Conservation (phyloP, 1,284 basidiomycete genomes). For the Naganishia albida region DNA sequence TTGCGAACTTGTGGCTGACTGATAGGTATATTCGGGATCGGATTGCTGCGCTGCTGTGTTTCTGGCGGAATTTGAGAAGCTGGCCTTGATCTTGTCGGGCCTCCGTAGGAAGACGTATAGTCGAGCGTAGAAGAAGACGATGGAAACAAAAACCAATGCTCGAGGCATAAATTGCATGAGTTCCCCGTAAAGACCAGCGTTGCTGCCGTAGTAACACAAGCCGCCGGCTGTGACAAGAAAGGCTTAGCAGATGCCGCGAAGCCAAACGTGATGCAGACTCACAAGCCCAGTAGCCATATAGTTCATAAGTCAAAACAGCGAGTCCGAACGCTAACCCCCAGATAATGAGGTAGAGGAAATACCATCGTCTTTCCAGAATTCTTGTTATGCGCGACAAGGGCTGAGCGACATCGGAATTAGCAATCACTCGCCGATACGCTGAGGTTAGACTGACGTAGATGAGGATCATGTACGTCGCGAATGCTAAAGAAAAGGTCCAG, state of each 20-base stretch:
- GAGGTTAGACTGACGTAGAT: conserved; percentile 42
- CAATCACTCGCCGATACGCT: neutral
- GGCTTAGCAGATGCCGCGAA: conserved; percentile 12
- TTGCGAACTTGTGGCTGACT: conserved; percentile 23
- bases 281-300: conserved; percentile 49
- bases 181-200: conserved; percentile 49
- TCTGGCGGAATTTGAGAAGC: conserved; percentile 22
- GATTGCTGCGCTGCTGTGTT: conserved; percentile 10
- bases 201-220: conserved; percentile 49
- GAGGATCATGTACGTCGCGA: conserved; percentile 54
- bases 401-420: conserved; percentile 32
- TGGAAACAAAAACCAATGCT: conserved; percentile 48
- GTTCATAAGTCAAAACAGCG: conserved; percentile 41
- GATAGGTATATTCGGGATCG: conserved; percentile 22
- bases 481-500: conserved; percentile 51
- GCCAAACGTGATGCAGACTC: conserved; percentile 14
- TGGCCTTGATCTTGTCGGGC: conserved; percentile 50
- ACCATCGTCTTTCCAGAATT: conserved; percentile 50
- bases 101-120: conserved; percentile 54
- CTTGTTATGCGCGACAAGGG: conserved; percentile 49
- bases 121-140: conserved; percentile 50
- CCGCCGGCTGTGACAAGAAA: conserved; percentile 40
- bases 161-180: conserved; percentile 55
- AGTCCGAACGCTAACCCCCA: conserved; percentile 45
- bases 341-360: conserved; percentile 44